Base-by-base conservation (phyloP, 768 basidiomycete species). In the Boletus reticulatus region DNA sequence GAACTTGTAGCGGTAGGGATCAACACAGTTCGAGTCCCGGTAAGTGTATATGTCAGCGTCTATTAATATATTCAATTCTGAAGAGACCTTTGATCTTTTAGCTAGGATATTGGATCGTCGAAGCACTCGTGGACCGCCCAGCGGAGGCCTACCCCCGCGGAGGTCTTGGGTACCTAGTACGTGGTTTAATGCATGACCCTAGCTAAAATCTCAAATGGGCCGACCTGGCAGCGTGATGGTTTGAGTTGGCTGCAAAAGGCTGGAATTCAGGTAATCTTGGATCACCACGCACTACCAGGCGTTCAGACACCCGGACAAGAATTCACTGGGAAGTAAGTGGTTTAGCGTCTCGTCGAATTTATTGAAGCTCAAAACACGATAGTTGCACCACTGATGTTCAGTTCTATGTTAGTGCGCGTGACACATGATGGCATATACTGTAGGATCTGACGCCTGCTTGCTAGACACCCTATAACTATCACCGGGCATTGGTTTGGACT, bases 61-160 rank as follows among this genome's bases (percentile, higher is more conserved):
- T 1, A 37, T 9, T 20, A n/a, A 24, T 22, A 0, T 27, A 32
- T 32, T 22, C 6, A 36, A 11, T 43, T 37, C 46, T 43, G 38
- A 56, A 16, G 11, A 8, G 8, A n/a, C 11, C n/a, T 3, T 44
- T 12, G 12, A 46, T 39, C 14, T 12, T 56, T 43, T 39, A 90
- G 88, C 80, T 92, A 39, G 89, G 90, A 0, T 92, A 87, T 66
- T 92, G 90, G 90, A 84, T 92, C 45, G 73, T 92, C 9, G 90
- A 92, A 65, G 77, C 75, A 4, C 73, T 92, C 9, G 89, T 92
- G 0, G 65, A 91, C 65, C 78, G 84, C 5, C 61, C 62, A 1
- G 74, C 71, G 2, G 90, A 92, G 65, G 79, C 76, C 44, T 92
- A 79, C 65, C 85, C 88, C 14, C 78, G 81, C 36, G 90, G 90